phyloP scores from a whole-genome alignment of 306 rosid species.

The Begonia peltatifolia region DNA sequence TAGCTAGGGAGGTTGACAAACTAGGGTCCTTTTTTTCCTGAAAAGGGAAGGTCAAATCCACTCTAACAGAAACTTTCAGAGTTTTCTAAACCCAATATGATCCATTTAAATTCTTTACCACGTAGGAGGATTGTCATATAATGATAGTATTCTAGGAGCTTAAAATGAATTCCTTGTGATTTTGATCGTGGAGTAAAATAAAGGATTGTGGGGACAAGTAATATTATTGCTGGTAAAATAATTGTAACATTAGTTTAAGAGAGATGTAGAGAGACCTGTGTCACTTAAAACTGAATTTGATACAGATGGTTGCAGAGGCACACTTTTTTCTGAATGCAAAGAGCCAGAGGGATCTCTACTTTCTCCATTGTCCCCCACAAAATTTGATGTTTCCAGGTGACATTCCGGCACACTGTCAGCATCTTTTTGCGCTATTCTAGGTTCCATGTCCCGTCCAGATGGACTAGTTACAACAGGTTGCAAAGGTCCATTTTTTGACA shows the following conservation, averaged over 20 bases:
- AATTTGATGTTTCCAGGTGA: slow-evolving; percentile 20
- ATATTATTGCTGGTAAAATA: not conserved
- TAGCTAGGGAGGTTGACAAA: too few species aligned
- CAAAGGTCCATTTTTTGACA: slow-evolving; percentile 13
- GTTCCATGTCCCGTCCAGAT: slow-evolving; percentile 2
- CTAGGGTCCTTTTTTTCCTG: too few species aligned
- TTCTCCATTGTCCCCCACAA: slow-evolving; percentile 1
- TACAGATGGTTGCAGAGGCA: slow-evolving; percentile 23
- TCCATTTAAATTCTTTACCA: too few species aligned
- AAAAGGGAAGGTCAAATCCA: too few species aligned
- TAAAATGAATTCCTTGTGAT: too few species aligned
- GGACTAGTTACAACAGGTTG: slow-evolving; percentile 12
- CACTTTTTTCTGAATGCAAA: slow-evolving; percentile 20
- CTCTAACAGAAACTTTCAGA: too few species aligned
- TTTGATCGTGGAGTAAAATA: too few species aligned
- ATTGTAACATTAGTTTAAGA: slow-evolving; percentile 1
- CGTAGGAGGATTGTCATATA: too few species aligned
- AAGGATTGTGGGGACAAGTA: too few species aligned
- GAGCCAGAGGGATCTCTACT: slow-evolving; percentile 10
- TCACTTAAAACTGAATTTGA: slow-evolving; percentile 24
- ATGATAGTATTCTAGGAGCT: too few species aligned
- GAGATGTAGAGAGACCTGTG: slow-evolving; percentile 21
- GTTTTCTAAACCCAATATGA: too few species aligned
- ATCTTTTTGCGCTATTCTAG: slow-evolving; percentile 25
- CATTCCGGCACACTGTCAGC: slow-evolving; percentile 30